Conservation (phyloP, 1,139 yeast genomes). For the Kodamaea plutei region DNA sequence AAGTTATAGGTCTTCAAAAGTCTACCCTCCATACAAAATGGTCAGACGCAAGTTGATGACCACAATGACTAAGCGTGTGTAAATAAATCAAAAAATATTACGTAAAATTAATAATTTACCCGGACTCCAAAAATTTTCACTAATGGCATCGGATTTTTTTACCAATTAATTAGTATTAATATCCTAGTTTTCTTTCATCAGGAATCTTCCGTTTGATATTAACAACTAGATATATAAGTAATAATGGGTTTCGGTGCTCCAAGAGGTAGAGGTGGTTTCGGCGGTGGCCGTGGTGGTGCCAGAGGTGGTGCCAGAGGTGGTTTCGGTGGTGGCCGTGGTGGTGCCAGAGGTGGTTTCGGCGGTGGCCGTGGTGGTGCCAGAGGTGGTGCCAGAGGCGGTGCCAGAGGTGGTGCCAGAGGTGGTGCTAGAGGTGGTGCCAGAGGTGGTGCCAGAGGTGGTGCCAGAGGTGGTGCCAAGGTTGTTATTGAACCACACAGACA, state of each 20-base stretch:
- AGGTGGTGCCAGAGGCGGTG: conserved; percentile 37
- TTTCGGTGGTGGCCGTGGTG: conserved; percentile 23
- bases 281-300: conserved; percentile 44
- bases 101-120: conserved; percentile 22
- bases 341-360: conserved; percentile 24
- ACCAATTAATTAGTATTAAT: conserved; percentile 7
- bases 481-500: conserved; percentile 98
- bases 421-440: conserved; percentile 63
- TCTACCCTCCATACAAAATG: conserved; percentile 6
- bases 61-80: conserved; percentile 13
- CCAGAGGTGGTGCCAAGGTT: conserved; percentile 86
- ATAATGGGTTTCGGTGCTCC: conserved; percentile 35
- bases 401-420: conserved; percentile 44
- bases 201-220: conserved; percentile 2
- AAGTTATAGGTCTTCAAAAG: too few species aligned
- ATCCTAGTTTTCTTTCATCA: conserved; percentile 2
- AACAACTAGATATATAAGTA: conserved; percentile 6
- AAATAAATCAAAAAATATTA: conserved; percentile 12
- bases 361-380: conserved; percentile 32
- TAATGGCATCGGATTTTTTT: conserved; percentile 11
- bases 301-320: conserved; percentile 42
- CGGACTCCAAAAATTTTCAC: conserved; percentile 15
- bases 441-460: conserved; percentile 79
- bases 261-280: conserved; percentile 36
- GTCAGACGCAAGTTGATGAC: conserved; percentile 7